Evolutionary conservation across 257 asterid species (phyloP), one percentile per base, ranked within the genome.

Genomic region (Solanum ahanhuiri): DNA sequence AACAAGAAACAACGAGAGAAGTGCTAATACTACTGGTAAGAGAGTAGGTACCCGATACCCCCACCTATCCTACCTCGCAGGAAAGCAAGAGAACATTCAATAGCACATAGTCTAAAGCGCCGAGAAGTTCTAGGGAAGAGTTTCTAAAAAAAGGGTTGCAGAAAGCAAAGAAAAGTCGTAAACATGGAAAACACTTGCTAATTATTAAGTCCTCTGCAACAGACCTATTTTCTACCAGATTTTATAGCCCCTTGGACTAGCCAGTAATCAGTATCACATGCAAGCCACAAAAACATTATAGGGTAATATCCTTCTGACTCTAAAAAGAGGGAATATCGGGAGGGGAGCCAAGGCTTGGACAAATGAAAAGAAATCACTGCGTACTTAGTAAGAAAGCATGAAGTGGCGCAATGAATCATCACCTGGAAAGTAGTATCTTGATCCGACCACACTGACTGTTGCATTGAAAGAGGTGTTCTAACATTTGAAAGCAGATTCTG

Each of bases 381-480:
- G 66, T 79, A 48, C 66, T 17, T 81, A 28, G 41, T 28, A 30
- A 48, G 67, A 81, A 48, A 81, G 67, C 30, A 48, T 48, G n/a
- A 28, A 77, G 30, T 20, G 37, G 33, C 18, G 67, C 30, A 22
- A 64, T 12, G 84, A 51, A 71, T 75, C 18, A 5, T 72, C 28
- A 91, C 94, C 95, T 91, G 93, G 84, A 79, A 93, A 41, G 96
- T 96, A 6, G 98, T 93, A 83, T 88, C 88, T 90, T 95, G 96
- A 89, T 96, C 98, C 34, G 85, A 70, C 97, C 97, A 96, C 69
- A 93, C 93, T 12, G 96, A 87, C 88, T 93, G 91, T 90, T 96
- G 96, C 92, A 96, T 90, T 66, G 98, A 95, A 81, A 96, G 88
- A 28, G 99, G 99, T 91, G 88, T 86, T 93, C 99, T 89, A 85